Base-by-base conservation (phyloP, 2,329 filamentous ascomycete species). In the Claviceps paspali region DNA sequence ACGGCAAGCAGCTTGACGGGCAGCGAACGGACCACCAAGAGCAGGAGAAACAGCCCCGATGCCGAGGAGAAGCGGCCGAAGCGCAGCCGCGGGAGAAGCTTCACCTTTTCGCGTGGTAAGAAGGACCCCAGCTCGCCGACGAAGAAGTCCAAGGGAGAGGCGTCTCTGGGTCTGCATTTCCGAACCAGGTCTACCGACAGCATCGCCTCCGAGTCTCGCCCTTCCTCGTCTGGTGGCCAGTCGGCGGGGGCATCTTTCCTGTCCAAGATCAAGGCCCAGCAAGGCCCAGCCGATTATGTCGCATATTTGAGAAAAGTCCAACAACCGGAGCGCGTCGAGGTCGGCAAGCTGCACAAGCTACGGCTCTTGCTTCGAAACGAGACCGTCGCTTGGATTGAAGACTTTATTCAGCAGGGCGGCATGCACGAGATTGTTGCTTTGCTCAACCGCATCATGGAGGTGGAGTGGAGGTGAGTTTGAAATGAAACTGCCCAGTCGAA, bases 271-370 rank as follows among this genome's bases (percentile, higher is more conserved):
- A 84, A 84, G 49, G 76, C 79, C 38, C 73, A 83, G 32, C 76
- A 83, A 36, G 70, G 76, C 6, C 84, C 87, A 0, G 70, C 75
- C 29, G 85, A 95, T 51, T 94, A 92, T 59, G 86, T 96, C 27
- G 68, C 73, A 17, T 94, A 95, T 54, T 62, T 95, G 47, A 73
- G 74, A 49, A 87, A 85, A 56, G 79, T 82, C 1, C 79, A 78
- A 47, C 81, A 84, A 58, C 86, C 86, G 0, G 75, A 91, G 49
- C 65, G 77, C 28, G 79, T 95, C 8, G 88, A 96, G 55, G 83
- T 96, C n/a, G 86, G 87, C 31, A 88, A 91, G 54, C 63, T 98
- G 26, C 91, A 96, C 62, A 96, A 96, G 60, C 69, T 98, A 32
- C 76, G 88, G 11, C 69, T 95, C 15, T 62, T 96, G 36, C 68